Conservation (phyloP, 441 rosid species). For the Pelargonium fulgidum region DNA sequence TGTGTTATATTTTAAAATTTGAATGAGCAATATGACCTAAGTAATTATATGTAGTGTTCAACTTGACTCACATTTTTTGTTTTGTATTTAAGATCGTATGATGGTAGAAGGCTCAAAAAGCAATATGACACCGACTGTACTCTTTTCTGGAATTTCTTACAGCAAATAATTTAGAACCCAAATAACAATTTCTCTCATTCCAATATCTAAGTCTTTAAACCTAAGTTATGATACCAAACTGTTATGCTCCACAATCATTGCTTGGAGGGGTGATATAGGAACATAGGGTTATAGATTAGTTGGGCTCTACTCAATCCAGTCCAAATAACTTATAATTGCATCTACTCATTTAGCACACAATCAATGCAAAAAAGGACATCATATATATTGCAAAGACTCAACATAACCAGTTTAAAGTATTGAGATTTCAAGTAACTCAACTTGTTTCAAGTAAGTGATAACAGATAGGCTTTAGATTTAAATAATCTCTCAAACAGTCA, state of each 20-base stretch:
- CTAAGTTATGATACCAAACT: neutral
- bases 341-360: neutral
- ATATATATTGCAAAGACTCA: neutral
- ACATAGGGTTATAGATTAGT: neutral
- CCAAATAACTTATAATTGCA: neutral
- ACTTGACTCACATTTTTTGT: neutral
- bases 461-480: neutral
- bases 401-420: neutral
- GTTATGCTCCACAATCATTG: neutral
- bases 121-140: neutral
- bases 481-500: neutral
- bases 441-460: neutral
- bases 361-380: neutral
- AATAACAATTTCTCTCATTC: neutral
- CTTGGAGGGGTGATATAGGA: neutral
- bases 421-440: neutral
- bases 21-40: neutral
- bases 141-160: neutral
- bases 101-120: neutral
- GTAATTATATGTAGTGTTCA: neutral
- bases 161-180: neutral
- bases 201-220: neutral
- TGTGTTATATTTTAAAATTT: conserved; percentile 3
- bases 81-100: neutral
- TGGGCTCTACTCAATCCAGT: neutral